Evolutionary conservation across 352 stramenopile species (phyloP).

Genomic region (Phytopythium delawarense): DNA sequence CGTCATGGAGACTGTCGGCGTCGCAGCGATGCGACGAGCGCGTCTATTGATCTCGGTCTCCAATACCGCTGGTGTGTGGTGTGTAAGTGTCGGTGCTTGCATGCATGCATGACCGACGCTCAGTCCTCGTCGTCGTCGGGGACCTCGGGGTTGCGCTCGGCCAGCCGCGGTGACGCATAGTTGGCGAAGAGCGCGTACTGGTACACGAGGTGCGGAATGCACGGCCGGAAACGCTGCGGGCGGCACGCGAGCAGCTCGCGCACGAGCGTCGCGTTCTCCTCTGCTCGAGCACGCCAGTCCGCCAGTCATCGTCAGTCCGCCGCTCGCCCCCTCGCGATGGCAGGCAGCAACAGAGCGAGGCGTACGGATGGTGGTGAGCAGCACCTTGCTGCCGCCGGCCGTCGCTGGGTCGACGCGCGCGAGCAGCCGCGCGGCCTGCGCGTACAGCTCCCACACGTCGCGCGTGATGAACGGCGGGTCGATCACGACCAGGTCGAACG

Average conservation of each 20-base stretch:
- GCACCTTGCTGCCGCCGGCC: constrained; percentile 45
- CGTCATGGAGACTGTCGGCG: too few relatives aligned
- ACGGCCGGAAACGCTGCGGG: constrained; percentile 75
- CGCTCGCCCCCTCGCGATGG: too few relatives aligned
- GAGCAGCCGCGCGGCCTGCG: constrained; percentile 59
- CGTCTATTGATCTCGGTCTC: too few relatives aligned
- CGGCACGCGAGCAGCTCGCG: constrained; percentile 74
- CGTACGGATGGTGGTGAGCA: constrained; percentile 89
- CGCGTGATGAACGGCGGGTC: constrained; percentile 95
- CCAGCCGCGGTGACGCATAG: constrained; percentile 72
- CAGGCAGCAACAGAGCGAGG: background rate
- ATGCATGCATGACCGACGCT: background rate
- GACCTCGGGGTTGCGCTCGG: constrained; percentile 71
- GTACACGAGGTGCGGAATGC: constrained; percentile 94
- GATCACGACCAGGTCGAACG: constrained; percentile 91
- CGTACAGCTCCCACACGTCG: constrained; percentile 91
- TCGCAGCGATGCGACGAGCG: too few relatives aligned
- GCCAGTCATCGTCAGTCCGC: background rate
- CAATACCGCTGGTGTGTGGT: background rate
- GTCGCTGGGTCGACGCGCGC: constrained; percentile 20
- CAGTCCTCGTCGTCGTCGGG: constrained; percentile 22
- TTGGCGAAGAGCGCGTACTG: constrained; percentile 94
- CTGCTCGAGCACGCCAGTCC: constrained; percentile 18
- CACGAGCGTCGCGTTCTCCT: constrained; percentile 89
- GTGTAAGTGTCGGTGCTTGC: background rate